phyloP scores from a whole-genome alignment of 225 moss, liverwort and hornwort species.

The Pseudoscleropodium purum region DNA sequence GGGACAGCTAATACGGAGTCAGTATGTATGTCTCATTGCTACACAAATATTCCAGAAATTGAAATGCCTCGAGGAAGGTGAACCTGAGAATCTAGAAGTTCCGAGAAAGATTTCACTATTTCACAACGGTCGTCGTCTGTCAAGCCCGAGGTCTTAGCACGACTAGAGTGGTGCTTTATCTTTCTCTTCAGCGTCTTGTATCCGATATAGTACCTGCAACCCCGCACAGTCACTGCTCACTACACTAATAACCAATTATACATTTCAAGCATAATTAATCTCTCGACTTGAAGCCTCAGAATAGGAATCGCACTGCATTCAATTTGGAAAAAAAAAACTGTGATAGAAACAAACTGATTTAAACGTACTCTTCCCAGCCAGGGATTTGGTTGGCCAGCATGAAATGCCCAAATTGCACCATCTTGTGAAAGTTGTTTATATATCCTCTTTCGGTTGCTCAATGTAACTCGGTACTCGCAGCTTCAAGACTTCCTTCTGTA shows the following conservation, averaged over 20 bases:
- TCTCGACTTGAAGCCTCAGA: not conserved
- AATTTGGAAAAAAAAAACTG: not conserved
- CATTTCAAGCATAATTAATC: not conserved
- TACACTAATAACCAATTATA: not conserved
- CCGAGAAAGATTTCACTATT: constrained; percentile 54
- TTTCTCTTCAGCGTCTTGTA: constrained; percentile 52
- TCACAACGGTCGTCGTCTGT: constrained; percentile 32
- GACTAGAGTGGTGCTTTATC: constrained; percentile 37
- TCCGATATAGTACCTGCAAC: constrained; percentile 44
- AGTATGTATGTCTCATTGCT: not conserved
- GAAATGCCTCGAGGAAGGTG: not conserved
- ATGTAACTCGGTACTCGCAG: not conserved
- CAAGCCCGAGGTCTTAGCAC: not conserved
- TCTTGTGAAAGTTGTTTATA: constrained; percentile 4
- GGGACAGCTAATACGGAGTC: not conserved
- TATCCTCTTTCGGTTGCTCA: not conserved
- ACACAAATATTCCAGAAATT: not conserved
- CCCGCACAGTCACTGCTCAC: not conserved
- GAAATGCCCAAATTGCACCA: constrained; percentile 52
- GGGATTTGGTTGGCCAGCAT: constrained; percentile 46
- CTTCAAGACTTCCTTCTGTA: not conserved
- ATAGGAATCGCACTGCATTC: not conserved
- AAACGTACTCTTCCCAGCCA: constrained; percentile 53
- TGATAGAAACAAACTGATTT: not conserved
- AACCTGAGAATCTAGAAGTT: constrained; percentile 63